A percentile compares a stretch with the other conserved stretches of the same genome.
Evolutionary conservation across 192 early-diverging fungal genomes (phyloP).

Genomic region (Umbelopsis isabellina): DNA sequence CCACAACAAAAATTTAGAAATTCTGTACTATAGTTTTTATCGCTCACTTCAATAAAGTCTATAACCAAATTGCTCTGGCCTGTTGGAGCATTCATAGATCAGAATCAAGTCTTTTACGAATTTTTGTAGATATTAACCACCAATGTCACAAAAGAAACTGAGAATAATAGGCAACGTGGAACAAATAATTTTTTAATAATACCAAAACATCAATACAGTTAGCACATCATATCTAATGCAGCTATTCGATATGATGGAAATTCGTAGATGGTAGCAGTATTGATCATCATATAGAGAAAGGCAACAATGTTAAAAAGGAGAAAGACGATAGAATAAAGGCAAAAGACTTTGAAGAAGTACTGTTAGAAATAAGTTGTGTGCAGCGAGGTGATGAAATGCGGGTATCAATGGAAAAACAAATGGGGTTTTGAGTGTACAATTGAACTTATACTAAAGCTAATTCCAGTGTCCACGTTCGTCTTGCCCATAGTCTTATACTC

Average conservation of each 20-base stretch:
- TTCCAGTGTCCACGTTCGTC: slow-evolving; percentile 81
- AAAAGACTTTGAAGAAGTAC: not conserved
- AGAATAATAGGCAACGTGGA: too few relatives aligned
- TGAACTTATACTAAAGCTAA: slow-evolving; percentile 60
- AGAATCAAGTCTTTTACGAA: too few relatives aligned
- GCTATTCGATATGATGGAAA: not conserved
- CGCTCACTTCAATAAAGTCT: too few relatives aligned
- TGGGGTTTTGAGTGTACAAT: not conserved
- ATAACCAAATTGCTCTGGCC: too few relatives aligned
- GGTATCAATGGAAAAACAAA: slow-evolving; percentile 15
- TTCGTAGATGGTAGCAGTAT: too few relatives aligned
- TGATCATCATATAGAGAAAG: not conserved
- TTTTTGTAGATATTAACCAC: too few relatives aligned
- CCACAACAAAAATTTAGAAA: slow-evolving; percentile 6
- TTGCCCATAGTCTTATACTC: slow-evolving; percentile 72
- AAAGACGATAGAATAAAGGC: not conserved
- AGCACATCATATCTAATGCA: not conserved
- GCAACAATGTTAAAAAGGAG: not conserved
- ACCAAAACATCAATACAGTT: not conserved
- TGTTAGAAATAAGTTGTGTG: not conserved
- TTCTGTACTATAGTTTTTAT: slow-evolving; percentile 9
- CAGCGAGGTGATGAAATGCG: not conserved
- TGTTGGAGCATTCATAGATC: too few relatives aligned
- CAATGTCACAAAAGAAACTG: too few relatives aligned
- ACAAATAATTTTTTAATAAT: not conserved